Conservation (phyloP, 192 early-diverging fungal species). For the Podila epigama region DNA sequence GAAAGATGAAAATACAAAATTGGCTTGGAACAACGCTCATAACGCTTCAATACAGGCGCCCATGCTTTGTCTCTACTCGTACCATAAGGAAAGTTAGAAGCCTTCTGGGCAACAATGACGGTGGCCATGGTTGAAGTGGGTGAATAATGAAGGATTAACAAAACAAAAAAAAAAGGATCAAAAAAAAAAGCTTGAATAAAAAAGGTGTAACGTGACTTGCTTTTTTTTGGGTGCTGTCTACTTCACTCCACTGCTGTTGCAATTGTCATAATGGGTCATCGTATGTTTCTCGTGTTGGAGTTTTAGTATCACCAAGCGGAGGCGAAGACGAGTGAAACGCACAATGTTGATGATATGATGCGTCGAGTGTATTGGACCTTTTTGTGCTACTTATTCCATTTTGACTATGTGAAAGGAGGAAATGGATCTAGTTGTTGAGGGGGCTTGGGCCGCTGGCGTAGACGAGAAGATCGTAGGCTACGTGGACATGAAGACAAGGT, state of each 20-base stretch:
- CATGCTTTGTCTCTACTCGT: background rate
- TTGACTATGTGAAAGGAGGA: background rate
- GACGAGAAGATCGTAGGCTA: conserved; percentile 29
- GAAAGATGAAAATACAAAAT: too few species aligned
- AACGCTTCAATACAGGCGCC: background rate
- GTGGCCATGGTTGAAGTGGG: conserved; percentile 49
- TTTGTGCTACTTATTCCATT: background rate
- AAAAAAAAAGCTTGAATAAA: background rate
- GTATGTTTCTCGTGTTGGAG: too few species aligned
- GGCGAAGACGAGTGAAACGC: too few species aligned
- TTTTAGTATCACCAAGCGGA: too few species aligned
- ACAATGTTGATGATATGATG: too few species aligned
- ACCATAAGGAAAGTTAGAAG: conserved; percentile 57
- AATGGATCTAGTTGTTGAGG: conserved; percentile 38
- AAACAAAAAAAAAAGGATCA: background rate
- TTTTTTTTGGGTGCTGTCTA: background rate
- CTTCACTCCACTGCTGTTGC: too few species aligned
- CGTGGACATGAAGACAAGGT: too few species aligned
- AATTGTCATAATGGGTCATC: background rate
- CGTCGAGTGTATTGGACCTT: background rate
- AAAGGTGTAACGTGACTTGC: background rate
- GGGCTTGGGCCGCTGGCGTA: conserved; percentile 42
- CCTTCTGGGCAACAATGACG: conserved; percentile 68
- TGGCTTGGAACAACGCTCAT: too few species aligned
- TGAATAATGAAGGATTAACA: background rate